phyloP scores from a whole-genome alignment of 352 stramenopile genomes.

The Plasmopara viticola region DNA sequence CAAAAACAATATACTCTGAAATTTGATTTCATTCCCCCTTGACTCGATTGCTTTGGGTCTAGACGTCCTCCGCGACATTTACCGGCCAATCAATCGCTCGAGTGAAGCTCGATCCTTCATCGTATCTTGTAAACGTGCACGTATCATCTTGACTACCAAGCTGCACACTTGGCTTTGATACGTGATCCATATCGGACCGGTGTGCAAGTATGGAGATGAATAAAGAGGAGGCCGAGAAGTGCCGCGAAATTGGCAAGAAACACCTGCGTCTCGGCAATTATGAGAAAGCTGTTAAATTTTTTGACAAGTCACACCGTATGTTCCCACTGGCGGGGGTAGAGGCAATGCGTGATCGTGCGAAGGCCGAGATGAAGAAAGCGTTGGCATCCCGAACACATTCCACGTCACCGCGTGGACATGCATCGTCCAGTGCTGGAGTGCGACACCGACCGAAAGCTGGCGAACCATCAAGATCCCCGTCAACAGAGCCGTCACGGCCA shows the following conservation, averaged over 20 bases:
- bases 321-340: constrained; percentile 83
- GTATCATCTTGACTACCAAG: constrained; percentile 1
- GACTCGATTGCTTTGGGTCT: constrained; percentile 6
- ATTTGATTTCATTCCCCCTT: constrained; percentile 13
- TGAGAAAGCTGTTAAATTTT: constrained; percentile 88
- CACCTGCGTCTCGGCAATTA: constrained; percentile 80
- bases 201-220: constrained; percentile 84
- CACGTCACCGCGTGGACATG: constrained; percentile 25
- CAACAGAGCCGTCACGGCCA: constrained; percentile 40
- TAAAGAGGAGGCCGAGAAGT: constrained; percentile 89
- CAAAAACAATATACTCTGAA: constrained; percentile 1
- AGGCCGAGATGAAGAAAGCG: constrained; percentile 51
- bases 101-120: no score
- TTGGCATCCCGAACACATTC: constrained; percentile 17
- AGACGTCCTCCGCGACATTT: constrained; percentile 1
- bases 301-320: constrained; percentile 88
- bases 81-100: background rate
- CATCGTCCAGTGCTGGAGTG: constrained; percentile 14
- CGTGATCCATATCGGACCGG: background rate
- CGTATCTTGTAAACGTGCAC: constrained; percentile 12
- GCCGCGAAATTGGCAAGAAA: constrained; percentile 86
- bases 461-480: constrained; percentile 25
- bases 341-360: constrained; percentile 65
- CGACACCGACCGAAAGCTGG: constrained; percentile 28
- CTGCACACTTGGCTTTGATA: constrained; percentile 6